Evolutionary conservation across 2,329 filamentous ascomycete species (phyloP), one percentile per base, ranked within the genome.

Genomic region (Pseudocercospora fuligena): DNA sequence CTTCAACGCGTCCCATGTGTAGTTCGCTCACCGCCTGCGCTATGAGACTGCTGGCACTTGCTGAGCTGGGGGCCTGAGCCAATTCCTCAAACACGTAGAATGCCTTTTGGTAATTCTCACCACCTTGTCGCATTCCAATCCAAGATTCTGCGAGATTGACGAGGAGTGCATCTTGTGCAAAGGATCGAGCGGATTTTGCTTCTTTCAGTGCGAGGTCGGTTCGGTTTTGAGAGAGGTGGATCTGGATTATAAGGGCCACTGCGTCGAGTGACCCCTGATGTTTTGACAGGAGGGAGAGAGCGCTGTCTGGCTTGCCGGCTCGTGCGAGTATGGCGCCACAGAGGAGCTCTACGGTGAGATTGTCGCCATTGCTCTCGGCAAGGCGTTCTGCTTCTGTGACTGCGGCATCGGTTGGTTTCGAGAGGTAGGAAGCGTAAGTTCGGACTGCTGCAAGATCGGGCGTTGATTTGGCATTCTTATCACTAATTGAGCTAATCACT

Each of bases 21-120:
- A 98, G 83, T 80, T 99, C 94, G 25, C 92, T 91, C 27, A 98
- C 89, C 27, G 94, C 94, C 82, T 98, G 95, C 21, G 92, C 90
- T 67, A 97, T 88, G 63, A 97, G 87, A 19, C 88, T 91, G 72
- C 89, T 85, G 61, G 90, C 85, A 16, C 92, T 92, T 58, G 92
- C 89, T 19, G 92, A 93, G 33, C 92, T 89, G 2, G 93, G 90
- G 29, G 92, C 90, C 77, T 97, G 92, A 4, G 95, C 94, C 58
- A 98, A 88, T 80, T 99, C 95, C 81, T 98, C 94, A 76, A 93
- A 98, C 68, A 98, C 94, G 84, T 99, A 98, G 81, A 97, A 98
- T 19, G 94, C 90, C 77, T 95, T 92, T 77, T 98, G 95, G 81
- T 98, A 98, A 73, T 97, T 93, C 72, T 94, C 94, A 76, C 94